Evolutionary conservation across 116 monocot genomes (phyloP), one percentile per base, ranked within the genome.

Genomic region (Cymodocea nodosa): DNA sequence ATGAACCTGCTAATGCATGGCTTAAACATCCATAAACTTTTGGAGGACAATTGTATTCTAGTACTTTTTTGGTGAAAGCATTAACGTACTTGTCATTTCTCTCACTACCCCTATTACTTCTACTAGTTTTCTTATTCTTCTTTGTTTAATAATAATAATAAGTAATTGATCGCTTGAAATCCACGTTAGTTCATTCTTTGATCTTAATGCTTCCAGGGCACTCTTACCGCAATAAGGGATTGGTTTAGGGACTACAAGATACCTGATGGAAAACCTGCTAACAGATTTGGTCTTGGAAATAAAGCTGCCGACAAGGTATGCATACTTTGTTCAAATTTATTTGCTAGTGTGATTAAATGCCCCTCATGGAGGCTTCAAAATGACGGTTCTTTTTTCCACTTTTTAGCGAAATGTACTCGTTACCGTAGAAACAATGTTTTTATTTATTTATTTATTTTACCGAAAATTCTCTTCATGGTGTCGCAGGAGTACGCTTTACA

Each of bases 161-260:
- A 10, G 36, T 61, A n/a, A 13, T 36, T 34, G 17, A 61, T 36
- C 17, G 0, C 14, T 61, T 35, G 15, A 62, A 17, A 35, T 62
- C 5, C 7, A 18, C 6, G 9, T 5, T 35, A 37, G 15, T 36
- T 35, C 24, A 23, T 17, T 23, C 23, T 14, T 64, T 64, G 11
- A 2, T 34, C 35, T 51, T 56, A 61, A 51, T 58, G 17, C 36
- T 16, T 82, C 56, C 72, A 97, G 97, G 91, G 91, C 13, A 97
- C 97, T 40, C 81, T 97, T 60, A 88, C 84, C 48, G 91, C 91
- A 62, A 91, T 97, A 77, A 85, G 97, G 54, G 84, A 97, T 49
- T 97, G 97, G 97, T 97, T 97, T 56, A 85, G 97, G 77, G 97
- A 97, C 73, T 91, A 97, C 81, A 97, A 97, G 75, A 91, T 88